A percentile compares a stretch with the other conserved stretches of the same genome.
These are phyloP conservation scores for Rhodotorula toruloides DNA, from an alignment of 768 basidiomycete species.

Conservation along the genomic window DNA sequence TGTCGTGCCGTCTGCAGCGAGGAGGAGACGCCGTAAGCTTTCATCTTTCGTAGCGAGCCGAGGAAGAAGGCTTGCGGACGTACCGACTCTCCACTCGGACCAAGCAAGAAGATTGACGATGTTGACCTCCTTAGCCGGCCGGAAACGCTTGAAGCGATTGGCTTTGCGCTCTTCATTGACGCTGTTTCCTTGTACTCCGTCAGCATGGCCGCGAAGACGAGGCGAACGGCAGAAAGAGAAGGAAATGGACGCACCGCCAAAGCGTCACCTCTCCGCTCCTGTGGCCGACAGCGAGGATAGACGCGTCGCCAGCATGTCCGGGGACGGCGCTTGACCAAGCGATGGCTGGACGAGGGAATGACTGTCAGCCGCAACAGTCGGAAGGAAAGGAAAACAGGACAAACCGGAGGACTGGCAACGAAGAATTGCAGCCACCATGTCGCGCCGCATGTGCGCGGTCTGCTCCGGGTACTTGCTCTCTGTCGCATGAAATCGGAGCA, in stretches of 20 bases:
- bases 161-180: neutral
- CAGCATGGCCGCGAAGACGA: no score
- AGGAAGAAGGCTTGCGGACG: neutral
- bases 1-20: neutral
- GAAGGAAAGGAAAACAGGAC: neutral
- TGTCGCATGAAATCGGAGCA: neutral
- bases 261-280: constrained; percentile 23
- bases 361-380: neutral
- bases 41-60: neutral
- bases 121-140: constrained; percentile 1
- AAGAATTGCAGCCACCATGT: neutral
- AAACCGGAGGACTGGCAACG: constrained; percentile 9
- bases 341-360: neutral
- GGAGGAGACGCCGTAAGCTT: neutral
- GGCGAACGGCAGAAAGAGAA: no score
- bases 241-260: constrained; percentile 8
- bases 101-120: constrained; percentile 10
- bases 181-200: no score
- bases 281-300: constrained; percentile 19
- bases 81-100: neutral
- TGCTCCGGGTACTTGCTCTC: neutral
- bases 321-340: constrained; percentile 12
- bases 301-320: neutral
- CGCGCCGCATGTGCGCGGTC: neutral
- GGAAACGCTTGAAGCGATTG: neutral